These are phyloP conservation scores for Pseudogymnoascus sp. DNA, from an alignment of 2,329 filamentous ascomycete species.

Conservation along the genomic window DNA sequence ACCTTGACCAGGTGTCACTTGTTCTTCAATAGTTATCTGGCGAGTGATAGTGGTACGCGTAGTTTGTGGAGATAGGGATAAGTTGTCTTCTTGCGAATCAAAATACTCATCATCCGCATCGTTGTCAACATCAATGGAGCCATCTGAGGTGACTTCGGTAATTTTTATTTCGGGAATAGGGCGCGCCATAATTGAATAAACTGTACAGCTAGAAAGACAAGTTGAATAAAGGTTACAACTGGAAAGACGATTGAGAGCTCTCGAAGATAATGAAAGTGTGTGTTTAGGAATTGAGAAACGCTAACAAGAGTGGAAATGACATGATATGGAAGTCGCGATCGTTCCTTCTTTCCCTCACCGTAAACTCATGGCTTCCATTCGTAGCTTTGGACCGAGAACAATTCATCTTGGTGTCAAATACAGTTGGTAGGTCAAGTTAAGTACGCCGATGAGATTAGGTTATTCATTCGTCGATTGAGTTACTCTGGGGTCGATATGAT, in stretches of 20 bases:
- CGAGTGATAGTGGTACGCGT: background rate
- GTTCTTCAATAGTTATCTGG: background rate
- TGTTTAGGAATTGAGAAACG: background rate
- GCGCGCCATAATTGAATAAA: background rate
- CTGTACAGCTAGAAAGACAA: background rate
- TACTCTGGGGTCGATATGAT: no score
- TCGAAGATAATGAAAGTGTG: background rate
- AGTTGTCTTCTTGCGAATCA: background rate
- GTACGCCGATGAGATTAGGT: no score
- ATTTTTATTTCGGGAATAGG: background rate
- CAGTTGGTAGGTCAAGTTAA: no score
- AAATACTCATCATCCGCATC: conserved; percentile 1
- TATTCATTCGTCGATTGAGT: no score
- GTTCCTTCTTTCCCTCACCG: background rate
- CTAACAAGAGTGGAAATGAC: background rate
- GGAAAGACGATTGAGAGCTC: background rate
- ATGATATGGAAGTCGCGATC: background rate
- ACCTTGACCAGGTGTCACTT: background rate
- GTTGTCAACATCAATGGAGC: background rate
- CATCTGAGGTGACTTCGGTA: background rate
- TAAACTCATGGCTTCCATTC: no score
- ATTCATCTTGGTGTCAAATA: no score
- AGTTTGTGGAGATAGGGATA: background rate
- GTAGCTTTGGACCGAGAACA: no score
- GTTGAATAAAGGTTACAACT: background rate